phyloP scores from a whole-genome alignment of 139 green algal species.

The Nannochloris sp. region DNA sequence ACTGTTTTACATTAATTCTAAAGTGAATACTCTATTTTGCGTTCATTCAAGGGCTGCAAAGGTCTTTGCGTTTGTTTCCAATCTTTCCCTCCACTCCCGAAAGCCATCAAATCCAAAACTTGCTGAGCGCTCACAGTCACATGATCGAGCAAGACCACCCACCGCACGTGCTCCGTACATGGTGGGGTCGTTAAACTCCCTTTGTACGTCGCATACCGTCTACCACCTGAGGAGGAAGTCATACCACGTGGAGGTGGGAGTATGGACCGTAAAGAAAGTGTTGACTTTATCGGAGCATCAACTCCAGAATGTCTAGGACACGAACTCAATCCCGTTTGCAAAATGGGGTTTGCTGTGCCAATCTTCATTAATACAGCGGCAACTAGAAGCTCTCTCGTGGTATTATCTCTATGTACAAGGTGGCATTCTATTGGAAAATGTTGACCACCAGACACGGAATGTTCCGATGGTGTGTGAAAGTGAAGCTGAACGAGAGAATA shows the following conservation, averaged over 20 bases:
- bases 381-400: constrained; percentile 25
- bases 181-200: constrained; percentile 82
- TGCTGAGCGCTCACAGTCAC: constrained; percentile 40
- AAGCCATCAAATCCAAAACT: constrained; percentile 24
- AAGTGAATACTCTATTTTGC: not conserved
- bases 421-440: constrained; percentile 69
- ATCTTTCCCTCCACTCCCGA: not conserved
- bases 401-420: constrained; percentile 61
- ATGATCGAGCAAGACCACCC: constrained; percentile 62
- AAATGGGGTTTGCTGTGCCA: no score
- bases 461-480: constrained; percentile 75
- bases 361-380: not conserved
- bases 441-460: constrained; percentile 54
- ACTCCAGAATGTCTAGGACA: not conserved
- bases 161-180: constrained; percentile 73
- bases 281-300: no score
- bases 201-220: constrained; percentile 57
- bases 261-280: not conserved
- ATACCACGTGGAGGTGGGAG: no score
- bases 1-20: not conserved
- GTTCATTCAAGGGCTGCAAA: not conserved
- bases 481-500: constrained; percentile 76
- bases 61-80: no score
- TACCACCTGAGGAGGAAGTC: constrained; percentile 29
- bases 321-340: not conserved